Evolutionary conservation across 2,329 filamentous ascomycete genomes (phyloP).

Genomic region (Fragosphaeria purpurea): DNA sequence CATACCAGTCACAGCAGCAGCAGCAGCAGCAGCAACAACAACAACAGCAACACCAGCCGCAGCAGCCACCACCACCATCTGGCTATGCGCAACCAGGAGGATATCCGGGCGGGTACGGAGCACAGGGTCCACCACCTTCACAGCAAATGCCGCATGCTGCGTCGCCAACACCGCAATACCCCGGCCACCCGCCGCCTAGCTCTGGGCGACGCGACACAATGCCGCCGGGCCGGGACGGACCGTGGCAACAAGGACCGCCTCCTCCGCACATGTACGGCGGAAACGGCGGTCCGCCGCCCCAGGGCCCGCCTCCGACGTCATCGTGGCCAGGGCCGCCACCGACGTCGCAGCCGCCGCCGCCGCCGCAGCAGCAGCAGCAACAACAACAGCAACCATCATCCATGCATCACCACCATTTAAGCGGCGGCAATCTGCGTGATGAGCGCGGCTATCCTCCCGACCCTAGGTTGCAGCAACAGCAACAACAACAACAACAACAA

Average conservation of each 20-base stretch:
- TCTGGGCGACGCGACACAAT: constrained; percentile 32
- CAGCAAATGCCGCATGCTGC: constrained; percentile 5
- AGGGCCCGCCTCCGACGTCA: constrained; percentile 2
- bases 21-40: constrained; percentile 22
- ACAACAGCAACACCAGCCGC: constrained; percentile 14
- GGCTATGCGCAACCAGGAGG: constrained; percentile 13
- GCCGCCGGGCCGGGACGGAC: constrained; percentile 24
- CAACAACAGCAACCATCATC: constrained; percentile 10
- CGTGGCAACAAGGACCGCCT: constrained; percentile 21
- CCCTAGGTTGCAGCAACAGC: constrained; percentile 10
- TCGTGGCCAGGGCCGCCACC: neutral
- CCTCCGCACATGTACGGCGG: constrained; percentile 10
- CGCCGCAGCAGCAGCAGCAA: constrained; percentile 20
- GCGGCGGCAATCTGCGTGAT: constrained; percentile 9
- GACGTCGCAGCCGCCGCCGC: constrained; percentile 14
- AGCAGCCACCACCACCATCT: constrained; percentile 8
- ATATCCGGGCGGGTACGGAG: constrained; percentile 4
- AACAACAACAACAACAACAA: constrained; percentile 10
- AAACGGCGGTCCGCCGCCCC: neutral
- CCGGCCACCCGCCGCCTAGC: constrained; percentile 34
- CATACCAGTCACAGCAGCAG: constrained; percentile 23
- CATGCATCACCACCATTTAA: constrained; percentile 15
- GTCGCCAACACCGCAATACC: constrained; percentile 25
- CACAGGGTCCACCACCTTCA: neutral
- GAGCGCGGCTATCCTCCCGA: constrained; percentile 8